Percentiles rank a stretch among this genome's conserved stretches.
phyloP scores from a whole-genome alignment of 179 eudicot species.

The Actinidia polygama region DNA sequence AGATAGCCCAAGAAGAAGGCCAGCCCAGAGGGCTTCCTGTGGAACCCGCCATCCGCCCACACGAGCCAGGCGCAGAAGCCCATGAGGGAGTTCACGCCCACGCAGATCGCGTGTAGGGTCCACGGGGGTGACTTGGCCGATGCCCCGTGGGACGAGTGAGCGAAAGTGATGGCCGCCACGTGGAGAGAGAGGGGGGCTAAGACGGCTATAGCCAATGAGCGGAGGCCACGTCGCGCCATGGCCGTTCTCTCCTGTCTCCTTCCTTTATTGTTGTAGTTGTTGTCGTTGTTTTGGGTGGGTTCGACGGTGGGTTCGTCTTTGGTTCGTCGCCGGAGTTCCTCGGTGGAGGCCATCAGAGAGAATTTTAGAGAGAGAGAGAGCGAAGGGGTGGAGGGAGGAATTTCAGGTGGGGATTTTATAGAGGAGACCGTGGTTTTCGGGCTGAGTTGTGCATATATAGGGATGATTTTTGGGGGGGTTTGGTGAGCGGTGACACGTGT shows the following conservation, averaged over 20 bases:
- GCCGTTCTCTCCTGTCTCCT: conserved; percentile 26
- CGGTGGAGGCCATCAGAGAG: neutral
- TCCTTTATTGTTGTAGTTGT: conserved; percentile 12
- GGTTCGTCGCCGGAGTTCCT: conserved; percentile 23
- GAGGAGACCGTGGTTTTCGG: neutral
- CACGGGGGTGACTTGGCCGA: conserved; percentile 51
- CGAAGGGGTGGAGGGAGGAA: neutral
- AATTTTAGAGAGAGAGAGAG: neutral
- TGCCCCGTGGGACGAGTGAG: conserved; percentile 33
- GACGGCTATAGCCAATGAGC: conserved; percentile 58
- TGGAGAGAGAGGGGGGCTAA: conserved; percentile 49
- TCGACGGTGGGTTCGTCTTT: conserved; percentile 8
- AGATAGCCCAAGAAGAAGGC: conserved; percentile 53
- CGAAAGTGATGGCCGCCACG: conserved; percentile 32
- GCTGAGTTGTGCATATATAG: no score
- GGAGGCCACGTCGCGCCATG: conserved; percentile 70
- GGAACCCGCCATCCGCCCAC: conserved; percentile 92
- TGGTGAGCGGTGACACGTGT: conserved; percentile 29
- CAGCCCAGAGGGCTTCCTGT: conserved; percentile 41
- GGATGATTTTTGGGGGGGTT: no score
- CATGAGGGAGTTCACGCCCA: conserved; percentile 52
- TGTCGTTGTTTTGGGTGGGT: neutral
- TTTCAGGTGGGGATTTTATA: conserved; percentile 17
- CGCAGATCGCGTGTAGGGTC: conserved; percentile 57
- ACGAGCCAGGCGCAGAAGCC: conserved; percentile 81